Conservation (phyloP, 768 basidiomycete species). For the Tulasnella sp. region DNA sequence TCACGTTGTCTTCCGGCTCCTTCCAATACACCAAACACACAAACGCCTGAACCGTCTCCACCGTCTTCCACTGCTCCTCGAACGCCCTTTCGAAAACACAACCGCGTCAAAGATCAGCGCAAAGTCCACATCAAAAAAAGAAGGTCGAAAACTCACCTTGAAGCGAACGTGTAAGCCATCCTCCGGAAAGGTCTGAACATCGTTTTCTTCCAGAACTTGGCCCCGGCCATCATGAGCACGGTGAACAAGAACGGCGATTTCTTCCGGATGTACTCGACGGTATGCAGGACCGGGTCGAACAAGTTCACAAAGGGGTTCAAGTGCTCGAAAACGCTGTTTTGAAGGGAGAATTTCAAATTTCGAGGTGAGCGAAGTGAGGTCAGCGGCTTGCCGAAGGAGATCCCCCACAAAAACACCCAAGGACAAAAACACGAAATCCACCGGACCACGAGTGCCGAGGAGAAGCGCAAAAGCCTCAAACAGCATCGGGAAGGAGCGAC, state of each 20-base stretch:
- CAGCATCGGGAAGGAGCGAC: neutral
- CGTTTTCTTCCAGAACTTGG: slow-evolving; percentile 69
- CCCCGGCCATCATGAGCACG: slow-evolving; percentile 68
- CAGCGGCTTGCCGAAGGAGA: too few relatives aligned
- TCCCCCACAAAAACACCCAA: neutral
- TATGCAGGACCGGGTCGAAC: slow-evolving; percentile 80
- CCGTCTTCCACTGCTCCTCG: slow-evolving; percentile 61
- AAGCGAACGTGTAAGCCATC: slow-evolving; percentile 46
- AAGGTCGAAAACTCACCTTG: neutral
- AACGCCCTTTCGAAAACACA: slow-evolving; percentile 62
- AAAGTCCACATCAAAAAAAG: neutral
- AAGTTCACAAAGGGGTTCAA: slow-evolving; percentile 84
- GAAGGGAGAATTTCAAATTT: slow-evolving; percentile 1
- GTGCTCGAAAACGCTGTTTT: slow-evolving; percentile 49
- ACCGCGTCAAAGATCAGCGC: neutral
- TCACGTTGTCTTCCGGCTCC: slow-evolving; percentile 72
- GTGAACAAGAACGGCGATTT: slow-evolving; percentile 79
- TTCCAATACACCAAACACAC: slow-evolving; percentile 85
- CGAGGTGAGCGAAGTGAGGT: neutral
- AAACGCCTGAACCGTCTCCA: slow-evolving; percentile 84
- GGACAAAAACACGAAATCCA: neutral
- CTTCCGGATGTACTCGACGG: slow-evolving; percentile 63
- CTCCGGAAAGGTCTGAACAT: slow-evolving; percentile 56
- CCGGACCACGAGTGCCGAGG: too few relatives aligned
- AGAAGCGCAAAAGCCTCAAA: too few relatives aligned